Percentiles rank a stretch among this genome's conserved stretches.
These are phyloP conservation scores for Calocera viscosa DNA, from an alignment of 768 basidiomycete genomes.

Conservation along the genomic window DNA sequence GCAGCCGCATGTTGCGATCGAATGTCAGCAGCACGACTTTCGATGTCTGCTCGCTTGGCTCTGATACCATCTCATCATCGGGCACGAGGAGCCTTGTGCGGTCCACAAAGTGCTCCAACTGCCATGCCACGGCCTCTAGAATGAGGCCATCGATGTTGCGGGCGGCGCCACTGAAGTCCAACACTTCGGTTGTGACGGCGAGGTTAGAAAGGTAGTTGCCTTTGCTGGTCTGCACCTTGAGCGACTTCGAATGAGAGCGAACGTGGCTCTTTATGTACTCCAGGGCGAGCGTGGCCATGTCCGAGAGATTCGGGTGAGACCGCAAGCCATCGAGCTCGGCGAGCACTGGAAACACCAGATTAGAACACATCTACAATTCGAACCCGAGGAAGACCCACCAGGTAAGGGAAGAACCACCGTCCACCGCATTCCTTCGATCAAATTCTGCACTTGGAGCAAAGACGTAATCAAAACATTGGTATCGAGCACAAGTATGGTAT, in stretches of 20 bases:
- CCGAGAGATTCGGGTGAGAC: constrained; percentile 53
- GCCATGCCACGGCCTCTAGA: constrained; percentile 84
- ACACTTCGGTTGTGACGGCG: constrained; percentile 67
- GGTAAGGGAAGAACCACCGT: constrained; percentile 85
- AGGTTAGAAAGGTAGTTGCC: constrained; percentile 87
- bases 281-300: constrained; percentile 61
- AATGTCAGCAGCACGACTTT: constrained; percentile 84
- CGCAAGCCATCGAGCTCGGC: constrained; percentile 94
- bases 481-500: constrained; percentile 82
- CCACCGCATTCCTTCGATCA: constrained; percentile 74
- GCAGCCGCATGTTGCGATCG: constrained; percentile 89
- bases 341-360: constrained; percentile 40
- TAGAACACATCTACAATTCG: not conserved
- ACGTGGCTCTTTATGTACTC: constrained; percentile 63
- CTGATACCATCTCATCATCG: constrained; percentile 22
- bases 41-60: constrained; percentile 36
- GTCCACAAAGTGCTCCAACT: constrained; percentile 84
- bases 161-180: constrained; percentile 48
- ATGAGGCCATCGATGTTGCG: constrained; percentile 93
- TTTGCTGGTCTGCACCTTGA: constrained; percentile 90
- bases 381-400: constrained; percentile 16
- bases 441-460: constrained; percentile 51
- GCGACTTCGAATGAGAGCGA: constrained; percentile 55
- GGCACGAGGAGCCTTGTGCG: constrained; percentile 53
- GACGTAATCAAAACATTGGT: constrained; percentile 90